Evolutionary conservation across 164 flowering plant genomes (phyloP).

Genomic region (Nelumbo lutea): DNA sequence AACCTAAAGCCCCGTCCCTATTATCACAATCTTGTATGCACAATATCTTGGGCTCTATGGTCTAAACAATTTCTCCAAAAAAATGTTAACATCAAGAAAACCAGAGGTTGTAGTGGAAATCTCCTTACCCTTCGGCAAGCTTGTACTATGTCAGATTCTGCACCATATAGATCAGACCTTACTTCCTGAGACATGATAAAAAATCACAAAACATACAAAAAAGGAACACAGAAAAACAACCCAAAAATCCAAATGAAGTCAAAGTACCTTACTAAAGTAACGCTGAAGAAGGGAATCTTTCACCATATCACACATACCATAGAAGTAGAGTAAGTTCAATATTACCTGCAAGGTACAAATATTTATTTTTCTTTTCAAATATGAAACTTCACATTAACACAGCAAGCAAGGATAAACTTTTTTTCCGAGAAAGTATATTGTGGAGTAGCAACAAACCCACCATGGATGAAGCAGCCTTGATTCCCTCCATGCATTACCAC

Average conservation of each 20-base stretch:
- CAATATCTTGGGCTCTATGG: background rate
- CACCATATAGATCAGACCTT: constrained; percentile 19
- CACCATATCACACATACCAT: constrained; percentile 60
- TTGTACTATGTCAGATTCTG: constrained; percentile 32
- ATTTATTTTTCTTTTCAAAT: background rate
- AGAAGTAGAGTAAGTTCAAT: constrained; percentile 60
- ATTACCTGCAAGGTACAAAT: constrained; percentile 34
- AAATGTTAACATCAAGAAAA: background rate
- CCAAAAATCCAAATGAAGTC: background rate
- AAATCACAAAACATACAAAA: background rate
- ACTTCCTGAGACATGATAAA: constrained; percentile 24
- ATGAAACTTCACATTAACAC: background rate
- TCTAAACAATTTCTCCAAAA: background rate
- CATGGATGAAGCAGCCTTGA: constrained; percentile 6
- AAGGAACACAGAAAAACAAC: background rate
- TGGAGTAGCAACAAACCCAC: background rate
- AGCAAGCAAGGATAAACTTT: background rate
- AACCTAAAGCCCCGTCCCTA: background rate
- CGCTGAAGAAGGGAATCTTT: constrained; percentile 65
- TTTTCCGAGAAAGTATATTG: background rate
- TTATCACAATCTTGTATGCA: background rate
- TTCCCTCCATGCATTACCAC: background rate
- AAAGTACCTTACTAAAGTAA: constrained; percentile 70
- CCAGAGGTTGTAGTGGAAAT: background rate
- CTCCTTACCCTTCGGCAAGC: constrained; percentile 30